phyloP scores from a whole-genome alignment of 176 grass and related monocot genomes.

The Paspalum vaginatum region DNA sequence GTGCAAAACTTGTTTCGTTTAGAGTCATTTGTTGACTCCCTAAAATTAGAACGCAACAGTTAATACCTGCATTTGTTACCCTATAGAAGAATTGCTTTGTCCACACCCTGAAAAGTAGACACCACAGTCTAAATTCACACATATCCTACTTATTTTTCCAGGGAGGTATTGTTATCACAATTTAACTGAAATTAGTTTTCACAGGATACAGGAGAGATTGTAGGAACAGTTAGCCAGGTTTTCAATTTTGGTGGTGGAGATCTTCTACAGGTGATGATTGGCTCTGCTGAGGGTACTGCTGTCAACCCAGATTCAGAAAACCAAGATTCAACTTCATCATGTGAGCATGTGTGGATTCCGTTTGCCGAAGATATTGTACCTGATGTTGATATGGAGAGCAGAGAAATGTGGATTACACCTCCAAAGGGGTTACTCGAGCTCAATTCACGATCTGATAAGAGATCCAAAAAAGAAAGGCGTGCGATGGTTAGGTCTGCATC shows the following conservation, averaged over 20 bases:
- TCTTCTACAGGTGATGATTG: constrained; percentile 74
- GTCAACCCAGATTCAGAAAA: constrained; percentile 34
- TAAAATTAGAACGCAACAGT: background rate
- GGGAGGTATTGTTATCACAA: background rate
- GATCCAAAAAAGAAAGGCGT: constrained; percentile 89
- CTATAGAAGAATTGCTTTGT: background rate
- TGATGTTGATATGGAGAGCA: constrained; percentile 73
- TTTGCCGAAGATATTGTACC: constrained; percentile 94
- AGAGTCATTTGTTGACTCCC: background rate
- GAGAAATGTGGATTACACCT: constrained; percentile 90
- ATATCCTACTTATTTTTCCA: background rate
- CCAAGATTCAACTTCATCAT: constrained; percentile 45
- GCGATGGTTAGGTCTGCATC: constrained; percentile 87
- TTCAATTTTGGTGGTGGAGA: constrained; percentile 80
- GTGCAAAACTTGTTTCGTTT: background rate
- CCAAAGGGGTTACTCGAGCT: constrained; percentile 93
- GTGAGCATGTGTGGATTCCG: constrained; percentile 78
- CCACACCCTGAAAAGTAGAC: background rate
- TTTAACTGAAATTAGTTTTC: constrained; percentile 23
- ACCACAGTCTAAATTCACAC: background rate
- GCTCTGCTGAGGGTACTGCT: constrained; percentile 21
- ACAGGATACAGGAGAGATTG: constrained; percentile 74
- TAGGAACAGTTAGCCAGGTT: constrained; percentile 75
- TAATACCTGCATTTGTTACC: background rate
- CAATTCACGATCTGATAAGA: constrained; percentile 69